These are phyloP conservation scores for Trametes meyenii DNA, from an alignment of 768 basidiomycete species.

Conservation along the genomic window DNA sequence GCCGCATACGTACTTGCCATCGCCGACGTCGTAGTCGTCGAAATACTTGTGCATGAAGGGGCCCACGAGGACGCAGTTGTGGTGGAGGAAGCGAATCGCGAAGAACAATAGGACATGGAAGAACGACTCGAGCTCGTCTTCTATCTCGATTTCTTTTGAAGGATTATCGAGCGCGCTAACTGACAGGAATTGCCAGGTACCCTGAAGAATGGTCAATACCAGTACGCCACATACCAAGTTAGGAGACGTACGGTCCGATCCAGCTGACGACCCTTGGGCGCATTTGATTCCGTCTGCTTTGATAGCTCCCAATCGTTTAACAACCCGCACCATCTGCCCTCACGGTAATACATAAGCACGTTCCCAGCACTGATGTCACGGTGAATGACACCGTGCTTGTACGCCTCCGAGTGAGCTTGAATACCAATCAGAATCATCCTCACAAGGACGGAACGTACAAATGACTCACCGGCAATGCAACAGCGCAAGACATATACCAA, in stretches of 20 bases:
- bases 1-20: too few species aligned
- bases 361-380: constrained; percentile 10
- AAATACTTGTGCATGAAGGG: not conserved
- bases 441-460: not conserved
- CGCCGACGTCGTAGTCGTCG: too few species aligned
- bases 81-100: constrained; percentile 2
- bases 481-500: not conserved
- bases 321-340: not conserved
- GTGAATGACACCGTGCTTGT: not conserved
- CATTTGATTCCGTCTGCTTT: too few species aligned
- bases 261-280: too few species aligned
- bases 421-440: too few species aligned
- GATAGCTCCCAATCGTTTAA: constrained; percentile 1
- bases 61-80: not conserved
- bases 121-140: constrained; percentile 5
- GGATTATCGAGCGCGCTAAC: too few species aligned
- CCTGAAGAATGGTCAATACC: too few species aligned
- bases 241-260: too few species aligned
- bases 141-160: not conserved
- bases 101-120: constrained; percentile 5
- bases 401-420: not conserved
- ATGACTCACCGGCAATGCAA: not conserved
- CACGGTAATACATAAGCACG: not conserved
- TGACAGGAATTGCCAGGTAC: too few species aligned
- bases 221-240: too few species aligned